A percentile compares a stretch with the other conserved stretches of the same genome.
Evolutionary conservation across 2,329 filamentous ascomycete genomes (phyloP).

Genomic region (Exophiala sideris): DNA sequence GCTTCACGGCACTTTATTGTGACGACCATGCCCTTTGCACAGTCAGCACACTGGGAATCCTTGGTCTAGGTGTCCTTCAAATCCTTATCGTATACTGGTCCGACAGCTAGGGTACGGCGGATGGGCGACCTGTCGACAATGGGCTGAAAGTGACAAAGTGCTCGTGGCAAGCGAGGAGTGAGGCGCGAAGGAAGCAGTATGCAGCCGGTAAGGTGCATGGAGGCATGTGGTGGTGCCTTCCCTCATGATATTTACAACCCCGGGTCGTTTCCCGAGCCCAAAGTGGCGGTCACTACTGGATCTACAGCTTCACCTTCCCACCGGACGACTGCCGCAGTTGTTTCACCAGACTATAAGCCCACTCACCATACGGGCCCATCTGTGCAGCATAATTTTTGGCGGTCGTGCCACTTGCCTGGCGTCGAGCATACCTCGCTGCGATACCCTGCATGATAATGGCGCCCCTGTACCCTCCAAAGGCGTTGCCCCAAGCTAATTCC

Average conservation of each 20-base stretch:
- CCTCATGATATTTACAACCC: constrained; percentile 20
- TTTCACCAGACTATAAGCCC: constrained; percentile 72
- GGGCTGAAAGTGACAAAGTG: too few species aligned
- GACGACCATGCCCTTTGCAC: too few species aligned
- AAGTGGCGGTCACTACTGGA: constrained; percentile 23
- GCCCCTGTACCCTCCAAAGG: constrained; percentile 59
- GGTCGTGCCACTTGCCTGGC: constrained; percentile 85
- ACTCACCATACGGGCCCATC: constrained; percentile 69
- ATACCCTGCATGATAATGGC: constrained; percentile 80
- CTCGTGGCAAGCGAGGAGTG: too few species aligned
- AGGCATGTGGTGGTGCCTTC: neutral
- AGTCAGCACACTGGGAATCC: too few species aligned
- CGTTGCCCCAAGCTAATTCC: constrained; percentile 62
- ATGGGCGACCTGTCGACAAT: too few species aligned
- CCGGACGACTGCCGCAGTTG: constrained; percentile 37
- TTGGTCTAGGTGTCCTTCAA: too few species aligned
- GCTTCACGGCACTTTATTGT: too few species aligned
- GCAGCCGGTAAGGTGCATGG: too few species aligned
- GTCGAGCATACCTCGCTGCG: constrained; percentile 75
- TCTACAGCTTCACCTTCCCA: constrained; percentile 40
- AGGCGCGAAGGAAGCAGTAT: too few species aligned
- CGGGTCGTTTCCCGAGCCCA: too few species aligned
- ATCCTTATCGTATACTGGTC: too few species aligned
- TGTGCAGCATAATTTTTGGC: constrained; percentile 69
- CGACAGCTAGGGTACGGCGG: too few species aligned